Percentiles rank a stretch among this genome's conserved stretches.
These are phyloP conservation scores for Plasmopara viticola DNA, from an alignment of 352 stramenopile genomes.

Conservation along the genomic window DNA sequence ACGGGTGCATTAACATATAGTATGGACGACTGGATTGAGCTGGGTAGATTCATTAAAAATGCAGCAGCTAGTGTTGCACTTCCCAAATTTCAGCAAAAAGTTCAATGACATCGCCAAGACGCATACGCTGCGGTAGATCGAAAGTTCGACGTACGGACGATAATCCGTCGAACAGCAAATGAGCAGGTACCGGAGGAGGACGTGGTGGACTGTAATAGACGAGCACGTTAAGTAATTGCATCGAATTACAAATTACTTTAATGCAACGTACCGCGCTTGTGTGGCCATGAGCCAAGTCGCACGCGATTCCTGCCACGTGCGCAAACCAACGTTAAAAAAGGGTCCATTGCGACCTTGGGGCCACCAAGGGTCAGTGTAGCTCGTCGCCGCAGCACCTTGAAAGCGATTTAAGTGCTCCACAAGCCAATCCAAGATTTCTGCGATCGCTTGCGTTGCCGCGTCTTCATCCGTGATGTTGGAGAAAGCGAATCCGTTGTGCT, in stretches of 20 bases:
- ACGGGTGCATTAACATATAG: conserved; percentile 26
- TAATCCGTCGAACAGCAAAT: conserved; percentile 77
- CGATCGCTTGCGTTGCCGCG: conserved; percentile 77
- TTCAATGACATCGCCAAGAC: conserved; percentile 76
- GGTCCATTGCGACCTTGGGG: conserved; percentile 81
- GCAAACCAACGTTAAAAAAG: conserved; percentile 78
- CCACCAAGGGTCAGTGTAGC: conserved; percentile 79
- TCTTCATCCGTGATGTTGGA: conserved; percentile 88
- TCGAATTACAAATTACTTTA: conserved; percentile 3
- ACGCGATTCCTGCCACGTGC: conserved; percentile 70
- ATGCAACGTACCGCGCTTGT: conserved; percentile 44
- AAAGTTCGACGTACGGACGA: conserved; percentile 83
- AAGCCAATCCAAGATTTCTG: conserved; percentile 82
- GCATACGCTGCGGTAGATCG: conserved; percentile 82
- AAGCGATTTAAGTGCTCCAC: conserved; percentile 81
- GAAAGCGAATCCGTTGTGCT: conserved; percentile 77
- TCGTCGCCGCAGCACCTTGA: conserved; percentile 61
- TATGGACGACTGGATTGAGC: conserved; percentile 1
- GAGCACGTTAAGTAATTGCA: conserved; percentile 6
- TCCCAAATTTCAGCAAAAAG: conserved; percentile 88
- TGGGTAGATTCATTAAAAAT: conserved; percentile 15
- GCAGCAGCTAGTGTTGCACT: conserved; percentile 61
- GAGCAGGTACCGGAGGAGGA: conserved; percentile 56
- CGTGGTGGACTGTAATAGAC: conserved; percentile 48
- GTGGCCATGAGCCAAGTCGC: conserved; percentile 65